phyloP scores from a whole-genome alignment of 495 filamentous ascomycete species.

The Trichoderma virens region DNA sequence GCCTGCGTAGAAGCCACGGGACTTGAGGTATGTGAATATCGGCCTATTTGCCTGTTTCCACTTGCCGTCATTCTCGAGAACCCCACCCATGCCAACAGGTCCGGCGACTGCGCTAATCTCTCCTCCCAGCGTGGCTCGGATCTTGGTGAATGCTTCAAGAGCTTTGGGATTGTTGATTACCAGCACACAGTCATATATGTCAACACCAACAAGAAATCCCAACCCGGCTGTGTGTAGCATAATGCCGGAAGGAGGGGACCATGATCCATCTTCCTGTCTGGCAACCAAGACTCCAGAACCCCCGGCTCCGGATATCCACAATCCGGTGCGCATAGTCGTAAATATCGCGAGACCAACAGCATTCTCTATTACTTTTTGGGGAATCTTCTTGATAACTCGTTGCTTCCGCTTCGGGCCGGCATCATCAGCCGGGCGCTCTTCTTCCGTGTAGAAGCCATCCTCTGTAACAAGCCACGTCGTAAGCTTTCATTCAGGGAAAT shows the following conservation, averaged over 20 bases:
- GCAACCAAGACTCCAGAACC: slow-evolving; percentile 67
- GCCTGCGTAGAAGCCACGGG: slow-evolving; percentile 69
- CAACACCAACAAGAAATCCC: slow-evolving; percentile 70
- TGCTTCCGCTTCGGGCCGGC: slow-evolving; percentile 10
- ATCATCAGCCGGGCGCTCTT: slow-evolving; percentile 8
- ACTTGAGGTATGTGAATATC: slow-evolving; percentile 77
- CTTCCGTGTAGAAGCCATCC: slow-evolving; percentile 35
- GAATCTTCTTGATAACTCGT: slow-evolving; percentile 58
- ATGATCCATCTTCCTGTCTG: slow-evolving; percentile 59
- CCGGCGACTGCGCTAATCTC: slow-evolving; percentile 68
- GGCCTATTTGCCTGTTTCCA: slow-evolving; percentile 30
- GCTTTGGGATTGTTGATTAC: slow-evolving; percentile 69
- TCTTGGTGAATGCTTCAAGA: slow-evolving; percentile 61
- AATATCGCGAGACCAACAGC: slow-evolving; percentile 77
- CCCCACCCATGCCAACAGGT: slow-evolving; percentile 61
- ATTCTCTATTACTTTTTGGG: slow-evolving; percentile 56
- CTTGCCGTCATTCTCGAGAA: slow-evolving; percentile 21
- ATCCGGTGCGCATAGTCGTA: slow-evolving; percentile 72
- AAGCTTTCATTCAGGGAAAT: slow-evolving; percentile 3
- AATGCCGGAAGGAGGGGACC: slow-evolving; percentile 77
- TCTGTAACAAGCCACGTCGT: slow-evolving; percentile 20
- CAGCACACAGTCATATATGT: slow-evolving; percentile 79
- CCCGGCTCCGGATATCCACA: slow-evolving; percentile 66
- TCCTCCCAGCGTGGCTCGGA: slow-evolving; percentile 65
- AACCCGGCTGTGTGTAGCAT: slow-evolving; percentile 67